phyloP scores from a whole-genome alignment of 169 alveolate genomes.

The Plasmodium fragile region DNA sequence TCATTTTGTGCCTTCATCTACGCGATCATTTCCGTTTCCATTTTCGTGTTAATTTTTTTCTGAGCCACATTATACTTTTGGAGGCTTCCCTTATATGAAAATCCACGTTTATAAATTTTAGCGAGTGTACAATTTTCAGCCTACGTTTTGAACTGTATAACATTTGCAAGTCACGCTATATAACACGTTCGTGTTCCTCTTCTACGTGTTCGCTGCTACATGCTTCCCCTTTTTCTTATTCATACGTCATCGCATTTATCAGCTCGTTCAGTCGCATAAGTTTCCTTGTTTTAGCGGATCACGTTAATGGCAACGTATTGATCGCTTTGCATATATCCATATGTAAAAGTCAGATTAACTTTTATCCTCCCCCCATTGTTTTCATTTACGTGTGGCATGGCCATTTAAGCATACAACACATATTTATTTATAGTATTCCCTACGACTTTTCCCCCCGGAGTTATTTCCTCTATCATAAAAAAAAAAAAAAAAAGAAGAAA shows the following conservation, averaged over 20 bases:
- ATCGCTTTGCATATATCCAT: background rate
- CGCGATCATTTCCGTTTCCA: background rate
- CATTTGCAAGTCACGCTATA: background rate
- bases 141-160: background rate
- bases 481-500: constrained; percentile 32
- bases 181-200: background rate
- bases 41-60: background rate
- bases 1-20: background rate
- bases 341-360: background rate
- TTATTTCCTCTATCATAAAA: background rate
- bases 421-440: background rate
- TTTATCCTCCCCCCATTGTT: background rate
- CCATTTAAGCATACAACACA: background rate
- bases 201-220: background rate
- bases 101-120: background rate
- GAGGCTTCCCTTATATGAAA: background rate
- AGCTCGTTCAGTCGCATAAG: background rate
- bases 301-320: background rate
- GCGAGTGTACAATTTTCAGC: constrained; percentile 1
- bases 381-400: background rate
- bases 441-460: background rate
- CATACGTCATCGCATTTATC: background rate
- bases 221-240: no score
- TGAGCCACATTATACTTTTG: background rate
- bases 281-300: background rate